Evolutionary conservation across 257 asterid species (phyloP).

Genomic region (Coffea eugenioides): DNA sequence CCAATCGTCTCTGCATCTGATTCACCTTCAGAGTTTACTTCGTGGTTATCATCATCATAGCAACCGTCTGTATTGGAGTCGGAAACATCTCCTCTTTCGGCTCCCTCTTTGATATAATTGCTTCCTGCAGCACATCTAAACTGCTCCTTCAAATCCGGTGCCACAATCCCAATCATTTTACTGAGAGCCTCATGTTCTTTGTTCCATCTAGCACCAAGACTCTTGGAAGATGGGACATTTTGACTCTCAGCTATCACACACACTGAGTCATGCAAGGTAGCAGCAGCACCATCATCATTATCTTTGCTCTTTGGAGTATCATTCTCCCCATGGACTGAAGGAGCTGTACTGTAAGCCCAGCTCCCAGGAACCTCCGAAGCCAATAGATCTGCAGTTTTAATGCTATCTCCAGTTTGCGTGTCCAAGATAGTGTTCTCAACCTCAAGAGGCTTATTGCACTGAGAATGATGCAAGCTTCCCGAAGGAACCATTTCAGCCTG

Average conservation of each 20-base stretch:
- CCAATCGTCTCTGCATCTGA: slow-evolving; percentile 60
- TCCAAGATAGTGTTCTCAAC: slow-evolving; percentile 38
- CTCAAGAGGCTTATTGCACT: slow-evolving; percentile 19
- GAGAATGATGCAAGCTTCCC: slow-evolving; percentile 26
- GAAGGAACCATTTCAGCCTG: slow-evolving; percentile 13
- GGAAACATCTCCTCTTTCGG: slow-evolving; percentile 39
- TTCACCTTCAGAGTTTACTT: slow-evolving; percentile 32
- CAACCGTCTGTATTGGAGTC: slow-evolving; percentile 62
- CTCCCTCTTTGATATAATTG: slow-evolving; percentile 33
- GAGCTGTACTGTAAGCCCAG: slow-evolving; percentile 92
- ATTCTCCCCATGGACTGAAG: slow-evolving; percentile 78
- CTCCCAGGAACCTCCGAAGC: slow-evolving; percentile 92
- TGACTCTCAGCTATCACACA: slow-evolving; percentile 69
- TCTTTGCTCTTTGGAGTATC: slow-evolving; percentile 50
- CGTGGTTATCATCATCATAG: slow-evolving; percentile 34
- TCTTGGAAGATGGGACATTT: slow-evolving; percentile 38
- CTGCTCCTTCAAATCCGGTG: slow-evolving; percentile 70
- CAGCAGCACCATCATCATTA: slow-evolving; percentile 30
- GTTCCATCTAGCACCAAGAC: slow-evolving; percentile 34
- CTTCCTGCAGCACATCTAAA: slow-evolving; percentile 51
- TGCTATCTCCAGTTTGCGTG: slow-evolving; percentile 66
- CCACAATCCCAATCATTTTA: slow-evolving; percentile 72
- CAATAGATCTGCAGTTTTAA: slow-evolving; percentile 71
- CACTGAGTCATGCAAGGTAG: slow-evolving; percentile 49
- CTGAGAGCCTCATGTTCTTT: slow-evolving; percentile 56